These are phyloP conservation scores for Danielozyma ontarioensis DNA, from an alignment of 805 yeast genomes.

Conservation along the genomic window DNA sequence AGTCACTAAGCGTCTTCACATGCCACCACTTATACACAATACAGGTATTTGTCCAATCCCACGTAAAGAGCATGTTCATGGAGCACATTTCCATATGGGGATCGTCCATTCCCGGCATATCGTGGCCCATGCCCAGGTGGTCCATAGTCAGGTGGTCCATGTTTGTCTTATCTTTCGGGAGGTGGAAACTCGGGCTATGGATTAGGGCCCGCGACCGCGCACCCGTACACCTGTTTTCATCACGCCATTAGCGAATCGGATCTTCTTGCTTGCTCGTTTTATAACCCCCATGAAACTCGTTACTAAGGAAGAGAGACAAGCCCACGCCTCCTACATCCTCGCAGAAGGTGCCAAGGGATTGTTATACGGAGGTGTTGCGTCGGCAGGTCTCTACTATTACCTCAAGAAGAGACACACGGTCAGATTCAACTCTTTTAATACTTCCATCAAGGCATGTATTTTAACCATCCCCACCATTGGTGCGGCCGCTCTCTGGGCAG, in stretches of 20 bases:
- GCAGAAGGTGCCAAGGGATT: conserved; percentile 36
- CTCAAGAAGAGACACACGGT: conserved; percentile 29
- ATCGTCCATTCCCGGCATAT: conserved; percentile 18
- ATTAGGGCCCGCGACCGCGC: too few species aligned
- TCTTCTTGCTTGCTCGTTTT: not conserved
- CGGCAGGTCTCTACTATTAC: conserved; percentile 28
- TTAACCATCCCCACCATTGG: conserved; percentile 36
- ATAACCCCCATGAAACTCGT: conserved; percentile 30
- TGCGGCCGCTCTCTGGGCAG: conserved; percentile 36
- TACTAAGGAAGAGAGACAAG: conserved; percentile 32
- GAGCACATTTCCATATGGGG: conserved; percentile 43
- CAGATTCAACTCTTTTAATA: conserved; percentile 28
- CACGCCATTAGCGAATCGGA: too few species aligned
- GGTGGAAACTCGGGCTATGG: too few species aligned
- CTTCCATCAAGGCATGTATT: conserved; percentile 35
- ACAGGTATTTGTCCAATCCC: conserved; percentile 72
- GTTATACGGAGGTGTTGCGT: conserved; percentile 27
- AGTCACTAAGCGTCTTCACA: conserved; percentile 45
- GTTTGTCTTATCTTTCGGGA: not conserved
- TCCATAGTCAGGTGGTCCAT: conserved; percentile 8
- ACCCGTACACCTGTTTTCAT: not conserved
- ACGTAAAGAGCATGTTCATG: conserved; percentile 75
- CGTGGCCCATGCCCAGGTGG: conserved; percentile 16
- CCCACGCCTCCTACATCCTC: conserved; percentile 30
- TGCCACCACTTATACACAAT: conserved; percentile 81